Evolutionary conservation across 163 green algal species (phyloP), one percentile per base, ranked within the genome.

Genomic region (Scenedesmus sp.): DNA sequence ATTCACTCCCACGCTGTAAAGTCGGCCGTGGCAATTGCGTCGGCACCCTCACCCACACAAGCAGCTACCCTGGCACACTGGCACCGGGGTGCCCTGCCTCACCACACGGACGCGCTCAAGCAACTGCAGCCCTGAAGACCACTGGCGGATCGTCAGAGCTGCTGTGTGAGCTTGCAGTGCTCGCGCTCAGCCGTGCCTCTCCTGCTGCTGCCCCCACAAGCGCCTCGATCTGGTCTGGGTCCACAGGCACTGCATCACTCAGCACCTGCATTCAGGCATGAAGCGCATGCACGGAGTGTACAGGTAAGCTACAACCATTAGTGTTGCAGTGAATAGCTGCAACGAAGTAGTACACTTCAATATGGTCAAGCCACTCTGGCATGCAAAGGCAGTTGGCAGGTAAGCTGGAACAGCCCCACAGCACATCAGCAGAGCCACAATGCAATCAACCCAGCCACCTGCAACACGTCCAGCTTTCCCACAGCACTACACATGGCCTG

Each of bases 181-280:
- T 59, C 9, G 54, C 4, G 16, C 52, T 12, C 55, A 59, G 59
- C 23, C 46, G 66, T 10, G 34, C 7, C 16, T 59, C 56, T 18
- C 13, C 87, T 26, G 55, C 55, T 34, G 81, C 81, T 62, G 81
- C 55, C 10, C 88, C 88, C 8, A 92, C 88, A 46, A 92, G 64
- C 13, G 64, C 66, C 81, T 92, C 88, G 20, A 92, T 84, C n/a
- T 76, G 26, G 10, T 88, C 88, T 55, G 88, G 81, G 23, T 92
- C 88, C 54, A 76, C 88, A 87, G 88, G 88, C 54, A 92, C 81
- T 62, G 18, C 62, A 55, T 81, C 13, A 26, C 64, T 86, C 54
- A 92, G 59, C 46, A 92, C 88, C 88, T 92, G 62, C 26, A 66
- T 5, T 20, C 26, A 79, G 52, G 57, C 20, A 23, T 15, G 1